A percentile compares a stretch with the other conserved stretches of the same genome.
Evolutionary conservation across 768 basidiomycete genomes (phyloP).

Genomic region (Gymnopilus junonius): DNA sequence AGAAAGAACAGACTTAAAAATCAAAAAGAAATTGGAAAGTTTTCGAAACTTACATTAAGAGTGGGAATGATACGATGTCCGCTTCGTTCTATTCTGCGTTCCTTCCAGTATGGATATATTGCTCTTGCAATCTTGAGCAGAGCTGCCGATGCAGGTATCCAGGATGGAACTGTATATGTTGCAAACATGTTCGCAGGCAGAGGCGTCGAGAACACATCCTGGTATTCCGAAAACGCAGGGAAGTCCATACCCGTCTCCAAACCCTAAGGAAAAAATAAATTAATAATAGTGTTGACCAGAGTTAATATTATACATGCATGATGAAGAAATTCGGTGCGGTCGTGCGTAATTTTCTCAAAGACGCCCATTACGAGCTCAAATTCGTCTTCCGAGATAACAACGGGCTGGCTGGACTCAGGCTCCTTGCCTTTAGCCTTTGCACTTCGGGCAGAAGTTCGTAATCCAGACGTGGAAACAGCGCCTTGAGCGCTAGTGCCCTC

Average conservation of each 20-base stretch:
- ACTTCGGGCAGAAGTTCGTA: slow-evolving; percentile 64
- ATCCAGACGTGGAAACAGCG: slow-evolving; percentile 56
- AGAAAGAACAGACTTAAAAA: too few species aligned
- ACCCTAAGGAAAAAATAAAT: slow-evolving; percentile 38
- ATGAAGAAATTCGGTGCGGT: slow-evolving; percentile 88
- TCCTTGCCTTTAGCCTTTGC: slow-evolving; percentile 87
- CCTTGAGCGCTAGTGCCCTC: slow-evolving; percentile 85
- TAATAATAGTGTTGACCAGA: background rate
- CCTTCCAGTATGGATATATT: slow-evolving; percentile 90
- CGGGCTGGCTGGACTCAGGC: slow-evolving; percentile 64
- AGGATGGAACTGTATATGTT: slow-evolving; percentile 65
- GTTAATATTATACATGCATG: slow-evolving; percentile 59
- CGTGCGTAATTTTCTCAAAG: slow-evolving; percentile 89
- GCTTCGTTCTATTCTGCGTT: slow-evolving; percentile 75
- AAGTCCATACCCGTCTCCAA: slow-evolving; percentile 71
- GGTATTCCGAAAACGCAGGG: slow-evolving; percentile 75
- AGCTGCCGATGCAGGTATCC: slow-evolving; percentile 65
- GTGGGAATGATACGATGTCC: slow-evolving; percentile 87
- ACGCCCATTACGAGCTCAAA: slow-evolving; percentile 96
- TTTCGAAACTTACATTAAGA: slow-evolving; percentile 84
- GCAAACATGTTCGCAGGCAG: slow-evolving; percentile 71
- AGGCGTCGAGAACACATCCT: slow-evolving; percentile 64
- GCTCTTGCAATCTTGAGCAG: slow-evolving; percentile 72
- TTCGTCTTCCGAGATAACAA: slow-evolving; percentile 85
- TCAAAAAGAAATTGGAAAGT: too few species aligned